These are phyloP conservation scores for Xylariaceae sp. DNA, from an alignment of 2,329 filamentous ascomycete species.

Conservation along the genomic window DNA sequence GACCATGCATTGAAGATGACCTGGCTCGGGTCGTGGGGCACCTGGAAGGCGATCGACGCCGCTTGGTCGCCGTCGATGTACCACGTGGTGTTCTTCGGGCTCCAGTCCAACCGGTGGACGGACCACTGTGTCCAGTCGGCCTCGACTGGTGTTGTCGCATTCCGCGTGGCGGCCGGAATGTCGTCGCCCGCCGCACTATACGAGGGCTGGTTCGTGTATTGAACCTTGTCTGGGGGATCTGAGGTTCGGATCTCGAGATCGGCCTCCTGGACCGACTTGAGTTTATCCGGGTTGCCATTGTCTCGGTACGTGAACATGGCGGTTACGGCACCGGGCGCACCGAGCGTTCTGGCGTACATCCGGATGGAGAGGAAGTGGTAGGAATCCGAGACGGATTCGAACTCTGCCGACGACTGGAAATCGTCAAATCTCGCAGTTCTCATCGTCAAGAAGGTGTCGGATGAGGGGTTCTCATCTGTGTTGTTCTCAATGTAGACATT, in stretches of 20 bases:
- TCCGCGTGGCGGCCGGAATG: conserved; percentile 43
- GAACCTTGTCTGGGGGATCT: conserved; percentile 40
- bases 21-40: conserved; percentile 47
- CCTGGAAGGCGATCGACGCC: conserved; percentile 50
- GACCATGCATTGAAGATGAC: conserved; percentile 58
- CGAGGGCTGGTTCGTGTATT: conserved; percentile 58
- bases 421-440: conserved; percentile 40
- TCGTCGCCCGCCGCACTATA: conserved; percentile 42
- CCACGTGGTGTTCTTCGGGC: conserved; percentile 48
- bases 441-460: conserved; percentile 44
- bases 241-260: conserved; percentile 50
- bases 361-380: conserved; percentile 42
- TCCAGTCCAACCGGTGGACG: conserved; percentile 57
- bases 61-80: conserved; percentile 48
- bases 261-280: conserved; percentile 43
- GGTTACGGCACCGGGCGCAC: conserved; percentile 44
- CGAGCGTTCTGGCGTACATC: conserved; percentile 47
- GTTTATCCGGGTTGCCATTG: conserved; percentile 31
- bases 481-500: conserved; percentile 44
- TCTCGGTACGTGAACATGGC: conserved; percentile 50
- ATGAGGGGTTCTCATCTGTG: conserved; percentile 30
- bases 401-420: conserved; percentile 46
- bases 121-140: conserved; percentile 51
- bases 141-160: conserved; percentile 41
- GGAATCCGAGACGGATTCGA: conserved; percentile 36